These are phyloP conservation scores for Raffaelea deltoideospora DNA, from an alignment of 2,329 filamentous ascomycete genomes.

Conservation along the genomic window DNA sequence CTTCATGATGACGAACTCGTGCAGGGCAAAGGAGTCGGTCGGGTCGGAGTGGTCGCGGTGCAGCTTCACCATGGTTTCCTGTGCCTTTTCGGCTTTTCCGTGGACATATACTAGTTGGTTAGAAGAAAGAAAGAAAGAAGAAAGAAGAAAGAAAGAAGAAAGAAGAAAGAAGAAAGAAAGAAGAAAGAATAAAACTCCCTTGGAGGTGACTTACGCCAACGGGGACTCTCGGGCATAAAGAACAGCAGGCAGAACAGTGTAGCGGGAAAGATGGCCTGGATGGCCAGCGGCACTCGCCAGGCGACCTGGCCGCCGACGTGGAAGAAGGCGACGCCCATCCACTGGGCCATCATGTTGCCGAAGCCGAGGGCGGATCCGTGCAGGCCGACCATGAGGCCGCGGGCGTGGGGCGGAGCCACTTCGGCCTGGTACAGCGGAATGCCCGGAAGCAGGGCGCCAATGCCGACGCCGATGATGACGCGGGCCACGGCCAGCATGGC, in stretches of 20 bases:
- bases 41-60: slow-evolving; percentile 1
- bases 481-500: slow-evolving; percentile 13
- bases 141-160: background rate
- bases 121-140: too few species aligned
- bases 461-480: slow-evolving; percentile 25
- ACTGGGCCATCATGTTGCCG: slow-evolving; percentile 4
- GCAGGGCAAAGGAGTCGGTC: background rate
- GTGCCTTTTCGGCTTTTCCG: too few species aligned
- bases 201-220: background rate
- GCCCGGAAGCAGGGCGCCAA: slow-evolving; percentile 15
- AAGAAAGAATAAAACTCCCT: too few species aligned
- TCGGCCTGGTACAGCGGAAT: slow-evolving; percentile 13
- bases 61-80: background rate
- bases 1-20: slow-evolving; percentile 1
- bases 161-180: background rate
- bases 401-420: slow-evolving; percentile 18
- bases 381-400: slow-evolving; percentile 17
- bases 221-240: background rate
- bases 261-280: too few species aligned
- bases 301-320: slow-evolving; percentile 18
- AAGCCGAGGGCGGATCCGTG: background rate
- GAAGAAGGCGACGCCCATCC: slow-evolving; percentile 22
- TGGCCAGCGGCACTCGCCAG: slow-evolving; percentile 27
- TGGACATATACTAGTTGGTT: too few species aligned
- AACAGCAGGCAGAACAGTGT: background rate